Conservation (phyloP, 2,329 filamentous ascomycete species). For the Laburnicola sp. region DNA sequence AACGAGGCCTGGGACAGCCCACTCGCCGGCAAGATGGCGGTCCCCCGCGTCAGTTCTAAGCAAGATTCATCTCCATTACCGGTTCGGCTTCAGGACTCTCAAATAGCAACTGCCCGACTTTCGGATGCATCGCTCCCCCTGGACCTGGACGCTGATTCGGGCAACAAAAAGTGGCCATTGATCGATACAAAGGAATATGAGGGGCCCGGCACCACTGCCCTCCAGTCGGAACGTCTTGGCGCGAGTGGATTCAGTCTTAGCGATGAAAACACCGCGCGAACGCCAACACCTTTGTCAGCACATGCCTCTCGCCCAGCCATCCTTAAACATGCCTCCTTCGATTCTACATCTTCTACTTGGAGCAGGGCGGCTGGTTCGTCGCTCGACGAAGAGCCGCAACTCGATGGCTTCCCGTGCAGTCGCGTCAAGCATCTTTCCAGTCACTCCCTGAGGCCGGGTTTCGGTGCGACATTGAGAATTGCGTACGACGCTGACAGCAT, state of each 20-base stretch:
- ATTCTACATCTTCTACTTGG: constrained; percentile 8
- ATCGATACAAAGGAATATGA: constrained; percentile 3
- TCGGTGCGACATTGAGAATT: constrained; percentile 29
- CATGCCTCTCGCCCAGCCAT: constrained; percentile 1
- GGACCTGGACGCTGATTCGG: constrained; percentile 1
- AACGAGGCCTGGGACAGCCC: constrained; percentile 11
- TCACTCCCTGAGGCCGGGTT: constrained; percentile 15
- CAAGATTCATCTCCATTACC: constrained; percentile 16
- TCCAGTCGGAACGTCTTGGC: background rate
- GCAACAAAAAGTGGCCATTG: constrained; percentile 20
- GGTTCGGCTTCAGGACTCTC: background rate
- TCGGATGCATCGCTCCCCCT: constrained; percentile 2
- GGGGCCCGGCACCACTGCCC: background rate
- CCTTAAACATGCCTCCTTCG: constrained; percentile 5
- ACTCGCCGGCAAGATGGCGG: constrained; percentile 6
- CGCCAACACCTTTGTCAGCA: background rate
- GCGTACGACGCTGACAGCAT: constrained; percentile 30
- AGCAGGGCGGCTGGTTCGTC: constrained; percentile 12
- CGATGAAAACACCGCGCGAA: background rate
- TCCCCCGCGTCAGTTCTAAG: constrained; percentile 23
- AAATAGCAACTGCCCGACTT: background rate
- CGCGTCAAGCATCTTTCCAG: constrained; percentile 28
- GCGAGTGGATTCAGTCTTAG: background rate
- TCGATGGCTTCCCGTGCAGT: constrained; percentile 7
- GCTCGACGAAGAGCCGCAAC: constrained; percentile 10